Evolutionary conservation across 2,329 filamentous ascomycete genomes (phyloP), one percentile per base, ranked within the genome.

Genomic region (Lecanicillium sp.): DNA sequence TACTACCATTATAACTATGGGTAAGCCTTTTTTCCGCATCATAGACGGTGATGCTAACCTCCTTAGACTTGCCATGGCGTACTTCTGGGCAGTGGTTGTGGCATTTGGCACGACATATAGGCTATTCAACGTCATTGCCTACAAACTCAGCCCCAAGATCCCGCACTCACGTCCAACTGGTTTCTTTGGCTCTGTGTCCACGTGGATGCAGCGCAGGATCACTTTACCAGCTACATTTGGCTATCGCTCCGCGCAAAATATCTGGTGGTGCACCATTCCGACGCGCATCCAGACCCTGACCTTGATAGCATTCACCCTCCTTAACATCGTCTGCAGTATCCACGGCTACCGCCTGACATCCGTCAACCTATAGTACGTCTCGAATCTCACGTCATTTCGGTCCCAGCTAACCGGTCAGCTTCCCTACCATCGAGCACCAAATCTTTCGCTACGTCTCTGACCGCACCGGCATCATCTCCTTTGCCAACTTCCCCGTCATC

Each of bases 401-500:
- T n/a, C 17, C 2, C 0, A 14, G 19, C 10, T 17, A 19, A 17
- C 14, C 52, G 5, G 12, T 11, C 10, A 72, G 69, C 52, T 73
- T 65, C 43, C 59, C 63, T 0, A 52, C 57, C 0, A 48, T 55
- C 0, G 58, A 57, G 2, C 60, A 58, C 5, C 71, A 74, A 49
- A 38, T 64, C 0, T 65, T 69, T 33, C 76, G 81, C 1, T 84
- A 81, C 48, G 67, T 80, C 0, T 77, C 79, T 0, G 81, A 85
- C 51, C 73, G 83, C 9, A 82, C 81, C 0, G 82, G 83, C 0
- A 75, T 83, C 26, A 70, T 87, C 20, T 77, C 79, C 0, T 78
- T 82, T 54, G 78, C 77, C 4, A 84, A 84, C 52, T 71, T 86
- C 6, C 79, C 81, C 0, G 56, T 84, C 2, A 65, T 86, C 0